These are phyloP conservation scores for Tylopilus microsporus DNA, from an alignment of 1,284 basidiomycete species.

Conservation along the genomic window DNA sequence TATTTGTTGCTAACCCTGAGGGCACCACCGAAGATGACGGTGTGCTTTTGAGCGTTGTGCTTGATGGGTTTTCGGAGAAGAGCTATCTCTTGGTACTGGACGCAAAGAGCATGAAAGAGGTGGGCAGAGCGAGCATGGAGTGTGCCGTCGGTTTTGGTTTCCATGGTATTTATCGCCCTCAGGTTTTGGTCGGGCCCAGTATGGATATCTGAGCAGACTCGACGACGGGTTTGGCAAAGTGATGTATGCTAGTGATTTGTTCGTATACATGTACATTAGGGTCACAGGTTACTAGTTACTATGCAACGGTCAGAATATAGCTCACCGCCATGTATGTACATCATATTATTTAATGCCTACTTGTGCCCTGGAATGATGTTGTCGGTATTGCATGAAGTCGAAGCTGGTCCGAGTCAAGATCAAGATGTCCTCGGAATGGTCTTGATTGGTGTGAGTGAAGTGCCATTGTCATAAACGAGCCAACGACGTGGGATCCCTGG, in stretches of 20 bases:
- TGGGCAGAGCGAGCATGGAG: slow-evolving; percentile 35
- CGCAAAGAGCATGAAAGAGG: slow-evolving; percentile 33
- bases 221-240: no score
- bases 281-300: background rate
- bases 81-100: slow-evolving; percentile 35
- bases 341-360: no score
- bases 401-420: no score
- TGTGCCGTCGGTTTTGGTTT: slow-evolving; percentile 34
- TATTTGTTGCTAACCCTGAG: slow-evolving; percentile 33
- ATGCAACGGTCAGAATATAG: no score
- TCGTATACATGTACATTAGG: slow-evolving; percentile 4
- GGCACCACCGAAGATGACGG: slow-evolving; percentile 35
- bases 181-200: slow-evolving; percentile 11
- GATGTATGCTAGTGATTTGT: no score
- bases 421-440: no score
- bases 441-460: no score
- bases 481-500: no score
- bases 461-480: no score
- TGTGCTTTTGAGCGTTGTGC: slow-evolving; percentile 34
- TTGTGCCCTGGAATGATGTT: no score
- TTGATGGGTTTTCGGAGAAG: slow-evolving; percentile 30
- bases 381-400: no score
- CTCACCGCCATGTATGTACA: no score
- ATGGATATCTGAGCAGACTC: slow-evolving; percentile 17
- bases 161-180: slow-evolving; percentile 30